Evolutionary conservation across 768 basidiomycete genomes (phyloP).

Genomic region (Russula dissimulans): DNA sequence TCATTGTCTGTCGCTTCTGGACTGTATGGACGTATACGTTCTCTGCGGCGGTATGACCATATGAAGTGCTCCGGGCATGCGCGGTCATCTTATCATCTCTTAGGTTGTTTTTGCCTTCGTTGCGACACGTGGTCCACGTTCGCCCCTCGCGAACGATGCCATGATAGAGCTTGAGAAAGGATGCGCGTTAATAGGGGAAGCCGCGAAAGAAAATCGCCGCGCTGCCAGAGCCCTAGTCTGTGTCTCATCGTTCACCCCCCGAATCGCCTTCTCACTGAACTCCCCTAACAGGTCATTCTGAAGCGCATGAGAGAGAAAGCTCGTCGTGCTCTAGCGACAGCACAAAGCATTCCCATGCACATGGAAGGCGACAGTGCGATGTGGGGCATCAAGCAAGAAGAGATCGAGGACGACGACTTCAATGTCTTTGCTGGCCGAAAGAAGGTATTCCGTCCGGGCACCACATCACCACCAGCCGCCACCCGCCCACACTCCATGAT

Average conservation of each 20-base stretch:
- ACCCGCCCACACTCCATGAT: background rate
- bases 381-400: slow-evolving; percentile 40
- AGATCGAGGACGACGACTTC: slow-evolving; percentile 60
- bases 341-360: slow-evolving; percentile 27
- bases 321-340: slow-evolving; percentile 40
- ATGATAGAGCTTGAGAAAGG: slow-evolving; percentile 64
- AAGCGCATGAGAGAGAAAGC: slow-evolving; percentile 58
- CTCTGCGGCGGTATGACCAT: slow-evolving; percentile 45
- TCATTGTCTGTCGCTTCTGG: slow-evolving; percentile 45
- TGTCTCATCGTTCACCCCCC: background rate
- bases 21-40: slow-evolving; percentile 51
- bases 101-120: slow-evolving; percentile 75
- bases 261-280: background rate
- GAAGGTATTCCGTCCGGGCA: slow-evolving; percentile 46
- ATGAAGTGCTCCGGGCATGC: slow-evolving; percentile 27
- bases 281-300: slow-evolving; percentile 45
- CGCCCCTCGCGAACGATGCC: slow-evolving; percentile 56
- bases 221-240: slow-evolving; percentile 59
- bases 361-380: slow-evolving; percentile 30
- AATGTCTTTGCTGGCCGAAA: slow-evolving; percentile 62
- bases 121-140: slow-evolving; percentile 63
- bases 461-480: slow-evolving; percentile 17
- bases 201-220: slow-evolving; percentile 46
- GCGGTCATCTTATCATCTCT: slow-evolving; percentile 12
- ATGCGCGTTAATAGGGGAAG: slow-evolving; percentile 55